phyloP scores from a whole-genome alignment of 2,329 filamentous ascomycete genomes.

The Aspergillus terreus region DNA sequence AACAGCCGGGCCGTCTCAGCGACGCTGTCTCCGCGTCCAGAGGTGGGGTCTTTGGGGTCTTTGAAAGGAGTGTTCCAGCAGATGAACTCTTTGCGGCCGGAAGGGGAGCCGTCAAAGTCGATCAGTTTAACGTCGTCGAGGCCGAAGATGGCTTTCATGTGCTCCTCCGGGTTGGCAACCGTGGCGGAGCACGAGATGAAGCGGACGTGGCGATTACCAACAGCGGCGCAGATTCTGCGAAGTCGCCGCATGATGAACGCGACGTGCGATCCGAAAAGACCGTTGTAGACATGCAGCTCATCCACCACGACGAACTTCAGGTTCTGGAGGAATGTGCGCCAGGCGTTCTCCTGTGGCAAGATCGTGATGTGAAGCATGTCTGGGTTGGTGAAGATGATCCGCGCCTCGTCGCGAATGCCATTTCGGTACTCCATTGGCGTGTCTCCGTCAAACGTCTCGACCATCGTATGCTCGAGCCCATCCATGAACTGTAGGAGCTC shows the following conservation, averaged over 20 bases:
- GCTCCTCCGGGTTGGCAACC: constrained; percentile 83
- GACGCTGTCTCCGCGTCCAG: constrained; percentile 78
- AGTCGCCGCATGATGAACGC: constrained; percentile 91
- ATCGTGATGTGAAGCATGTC: constrained; percentile 97
- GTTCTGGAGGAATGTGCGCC: constrained; percentile 85
- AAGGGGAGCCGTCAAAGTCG: constrained; percentile 89
- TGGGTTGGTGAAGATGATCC: constrained; percentile 95
- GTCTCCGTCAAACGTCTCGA: constrained; percentile 95
- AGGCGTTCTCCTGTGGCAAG: constrained; percentile 82
- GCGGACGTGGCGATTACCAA: constrained; percentile 79
- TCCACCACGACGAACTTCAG: constrained; percentile 86
- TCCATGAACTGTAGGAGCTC: constrained; percentile 80
- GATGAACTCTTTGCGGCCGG: constrained; percentile 87
- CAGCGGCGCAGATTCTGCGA: constrained; percentile 79
- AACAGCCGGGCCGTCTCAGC: constrained; percentile 86
- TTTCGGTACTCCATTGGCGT: constrained; percentile 79
- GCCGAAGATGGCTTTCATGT: constrained; percentile 94
- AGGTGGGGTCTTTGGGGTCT: constrained; percentile 80
- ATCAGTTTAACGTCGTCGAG: constrained; percentile 75
- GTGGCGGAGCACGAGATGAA: constrained; percentile 98
- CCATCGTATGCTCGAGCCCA: constrained; percentile 67
- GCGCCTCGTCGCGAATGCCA: constrained; percentile 76
- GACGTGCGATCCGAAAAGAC: constrained; percentile 88
- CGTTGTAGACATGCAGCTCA: constrained; percentile 95
- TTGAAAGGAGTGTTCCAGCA: constrained; percentile 98